Evolutionary conservation across 176 grass and related monocot species (phyloP), one percentile per base, ranked within the genome.

Genomic region (Echinochloa phyllopogon): DNA sequence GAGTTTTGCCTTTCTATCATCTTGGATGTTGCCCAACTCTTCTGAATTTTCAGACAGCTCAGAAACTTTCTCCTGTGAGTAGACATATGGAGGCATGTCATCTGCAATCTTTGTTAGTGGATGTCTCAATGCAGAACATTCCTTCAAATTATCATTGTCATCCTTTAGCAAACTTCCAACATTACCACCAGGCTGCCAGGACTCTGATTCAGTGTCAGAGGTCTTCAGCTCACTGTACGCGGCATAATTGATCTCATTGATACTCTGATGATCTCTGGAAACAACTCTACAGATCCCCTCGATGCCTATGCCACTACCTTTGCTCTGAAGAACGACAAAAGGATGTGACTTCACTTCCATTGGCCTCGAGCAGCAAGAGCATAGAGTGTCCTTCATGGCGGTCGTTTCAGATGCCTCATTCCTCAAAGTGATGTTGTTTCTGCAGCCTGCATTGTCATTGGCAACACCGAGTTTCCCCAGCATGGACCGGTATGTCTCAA

Each of bases 191-290:
- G 50, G 47, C 6, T 86, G 49, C 1, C 52, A 51, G 27, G 82
- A 65, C 53, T 95, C 96, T n/a, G 96, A 90, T 72, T 95, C 91
- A 14, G 80, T 92, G 25, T 98, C 91, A 52, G 87, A 86, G 21
- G 77, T 85, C 86, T 90, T 94, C 10, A 98, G 89, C 73, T 94
- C 91, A 74, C 80, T 92, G 44, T 94, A 90, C 5, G 38, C 40
- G 33, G 63, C 82, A 72, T 76, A 80, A 64, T 84, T 75, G 10
- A 82, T 43, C 43, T 75, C 82, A 38, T 86, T 65, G 6, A 50
- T 10, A 17, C 45, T 44, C 67, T 83, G 81, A 80, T 81, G 81
- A 76, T 63, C 61, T 15, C 48, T 69, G 21, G 57, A 85, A 37
- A 72, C 48, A 37, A 42, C 75, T 63, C 76, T 75, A 6, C 8